Base-by-base conservation (phyloP, 2,329 filamentous ascomycete genomes). In the Penicillium sp. region DNA sequence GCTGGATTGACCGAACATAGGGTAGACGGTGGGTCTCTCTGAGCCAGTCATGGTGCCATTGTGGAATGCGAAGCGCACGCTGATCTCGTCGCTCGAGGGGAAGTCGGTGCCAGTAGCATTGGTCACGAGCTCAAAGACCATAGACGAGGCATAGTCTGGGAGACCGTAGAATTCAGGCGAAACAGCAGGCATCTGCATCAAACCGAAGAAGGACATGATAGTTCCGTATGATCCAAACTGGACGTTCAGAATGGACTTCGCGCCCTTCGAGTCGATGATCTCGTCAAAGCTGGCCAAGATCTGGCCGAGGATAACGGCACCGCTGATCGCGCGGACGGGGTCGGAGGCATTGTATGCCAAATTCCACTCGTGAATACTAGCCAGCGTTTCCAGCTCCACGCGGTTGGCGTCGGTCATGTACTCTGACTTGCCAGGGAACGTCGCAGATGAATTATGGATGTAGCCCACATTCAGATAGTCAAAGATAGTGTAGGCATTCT, bases 71-170 rank as follows among this genome's bases (percentile, higher is more conserved):
- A 87, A 87, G 33, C 85, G 79, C 13, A 88, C 82, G 55, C 78
- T 79, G 39, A 87, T 74, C 4, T 87, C 83, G 0, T 79, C 74
- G 16, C 66, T 59, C 3, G 71, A 63, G 3, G 81, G 81, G 65
- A 82, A 81, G 0, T 67, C 68, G 3, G 68, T 65, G 0, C 71
- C 68, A 7, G 68, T 65, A 4, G 68, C 68, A 59, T 84, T 81
- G 42, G 84, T 87, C 65, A 86, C 82, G 22, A 82, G 82, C 79
- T 96, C 93, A 71, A 96, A 93, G 6, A 81, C 81, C 84, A 96
- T 91, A 62, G 86, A 86, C 3, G 87, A 89, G 5, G 91, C 91
- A 68, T 96, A 96, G 76, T 92, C 88, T n/a, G 88, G 86, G 13
- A 96, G 79, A 54, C 90, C 90, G 57, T 78, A 86, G 78, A 96